A percentile compares a stretch with the other conserved stretches of the same genome.
Evolutionary conservation across 2,329 filamentous ascomycete genomes (phyloP).

Genomic region (Exophiala sp.): DNA sequence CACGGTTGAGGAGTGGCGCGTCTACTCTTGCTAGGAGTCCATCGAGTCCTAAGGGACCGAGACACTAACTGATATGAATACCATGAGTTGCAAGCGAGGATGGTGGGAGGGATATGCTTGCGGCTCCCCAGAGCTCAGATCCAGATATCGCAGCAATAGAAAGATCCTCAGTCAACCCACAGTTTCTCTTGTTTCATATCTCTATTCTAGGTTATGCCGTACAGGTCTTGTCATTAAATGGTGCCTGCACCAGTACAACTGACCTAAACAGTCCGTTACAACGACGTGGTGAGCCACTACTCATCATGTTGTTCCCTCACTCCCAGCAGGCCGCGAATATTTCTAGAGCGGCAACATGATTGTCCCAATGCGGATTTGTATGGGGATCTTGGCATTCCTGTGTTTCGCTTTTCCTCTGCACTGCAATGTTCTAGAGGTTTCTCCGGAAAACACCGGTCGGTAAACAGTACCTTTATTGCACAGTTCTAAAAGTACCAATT

Average conservation of each 20-base stretch:
- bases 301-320: no score
- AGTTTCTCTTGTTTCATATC: neutral
- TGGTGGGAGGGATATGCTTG: constrained; percentile 1
- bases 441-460: neutral
- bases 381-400: no score
- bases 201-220: no score
- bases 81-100: neutral
- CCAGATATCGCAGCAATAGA: neutral
- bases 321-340: no score
- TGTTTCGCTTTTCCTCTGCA: no score
- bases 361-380: no score
- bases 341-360: no score
- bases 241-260: no score
- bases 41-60: neutral
- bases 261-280: no score
- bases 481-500: neutral
- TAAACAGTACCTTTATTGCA: neutral
- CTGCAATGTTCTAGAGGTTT: neutral
- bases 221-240: no score
- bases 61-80: neutral
- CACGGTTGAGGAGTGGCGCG: neutral
- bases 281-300: no score
- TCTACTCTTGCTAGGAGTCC: neutral
- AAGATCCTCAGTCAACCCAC: neutral
- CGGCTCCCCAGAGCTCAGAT: neutral